Conservation (phyloP, 192 early-diverging fungal genomes). For the Tieghemiomyces parasiticus region DNA sequence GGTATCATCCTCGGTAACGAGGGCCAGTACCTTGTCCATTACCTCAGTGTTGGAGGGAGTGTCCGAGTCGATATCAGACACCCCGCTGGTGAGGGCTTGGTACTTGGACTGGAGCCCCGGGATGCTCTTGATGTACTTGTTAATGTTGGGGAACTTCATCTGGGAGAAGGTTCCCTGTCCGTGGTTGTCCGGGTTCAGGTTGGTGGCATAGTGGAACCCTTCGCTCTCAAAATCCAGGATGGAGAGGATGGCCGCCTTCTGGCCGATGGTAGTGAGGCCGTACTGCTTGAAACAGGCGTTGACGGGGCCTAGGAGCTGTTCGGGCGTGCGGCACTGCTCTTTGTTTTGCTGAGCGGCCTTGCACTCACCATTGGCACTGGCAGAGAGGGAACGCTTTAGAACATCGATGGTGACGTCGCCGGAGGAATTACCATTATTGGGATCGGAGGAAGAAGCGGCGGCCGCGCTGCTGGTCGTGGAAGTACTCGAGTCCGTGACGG, state of each 20-base stretch:
- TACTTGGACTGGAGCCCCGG: not conserved
- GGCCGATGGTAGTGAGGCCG: not conserved
- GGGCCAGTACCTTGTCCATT: not conserved
- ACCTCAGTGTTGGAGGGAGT: not conserved
- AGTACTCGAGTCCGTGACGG: too few species aligned
- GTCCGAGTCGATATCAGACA: not conserved
- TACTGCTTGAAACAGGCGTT: not conserved
- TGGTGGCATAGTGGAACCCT: not conserved
- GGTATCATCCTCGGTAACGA: not conserved
- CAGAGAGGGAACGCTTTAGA: not conserved
- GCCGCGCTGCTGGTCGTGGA: too few species aligned
- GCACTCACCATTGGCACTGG: not conserved
- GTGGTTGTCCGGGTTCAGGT: not conserved
- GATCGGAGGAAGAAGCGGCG: too few species aligned
- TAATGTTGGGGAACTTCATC: not conserved
- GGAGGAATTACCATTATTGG: too few species aligned
- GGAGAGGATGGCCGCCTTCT: not conserved
- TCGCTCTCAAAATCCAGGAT: constrained; percentile 5
- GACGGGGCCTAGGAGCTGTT: not conserved
- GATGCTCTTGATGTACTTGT: not conserved
- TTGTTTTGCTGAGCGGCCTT: not conserved
- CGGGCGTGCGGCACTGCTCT: not conserved
- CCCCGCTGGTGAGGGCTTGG: not conserved
- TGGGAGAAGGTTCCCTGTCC: constrained; percentile 2
- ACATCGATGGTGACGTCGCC: not conserved